Base-by-base conservation (phyloP, 257 asterid species). In the Petrea volubilis region DNA sequence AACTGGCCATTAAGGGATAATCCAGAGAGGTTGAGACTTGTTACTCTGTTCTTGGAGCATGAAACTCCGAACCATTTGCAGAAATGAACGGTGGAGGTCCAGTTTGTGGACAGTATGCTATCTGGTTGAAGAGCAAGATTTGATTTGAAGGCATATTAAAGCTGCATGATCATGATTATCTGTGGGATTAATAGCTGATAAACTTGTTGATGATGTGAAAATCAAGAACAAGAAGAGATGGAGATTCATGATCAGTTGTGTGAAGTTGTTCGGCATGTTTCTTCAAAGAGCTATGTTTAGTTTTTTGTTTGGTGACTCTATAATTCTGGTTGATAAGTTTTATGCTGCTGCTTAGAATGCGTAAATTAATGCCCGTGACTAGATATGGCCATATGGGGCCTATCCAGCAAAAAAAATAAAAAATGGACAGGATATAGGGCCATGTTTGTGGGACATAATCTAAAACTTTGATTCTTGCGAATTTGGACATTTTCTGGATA, bases 21-120 rank as follows among this genome's bases (percentile, higher is more conserved):
- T 10, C 81, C 83, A 15, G 80, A 60, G 11, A 83, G 84, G 18
- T 61, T 71, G 10, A 83, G 70, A 33, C 28, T 63, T 31, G 63
- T 56, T 64, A 75, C 72, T 41, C 82, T 70, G 10, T 61, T 43
- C 27, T 70, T 71, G 47, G 24, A 56, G 77, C 88, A 83, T 21
- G 77, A 58, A 64, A 78, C 82, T 43, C 84, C 88, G 36, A 33
- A 63, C 87, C 87, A 83, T 31, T 11, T 70, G 77, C 83, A 80
- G 60, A 67, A 64, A 53, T 75, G 75, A 61, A 80, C 40, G 25
- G 33, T 27, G 59, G 80, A 68, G 59, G 69, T 83, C 88, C 88
- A 83, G 52, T 78, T 77, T 7, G 29, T 68, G 51, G 81, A 75
- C 38, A 83, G 10, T 36, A 75, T 52, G 63, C 63, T 68, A n/a